phyloP scores from a whole-genome alignment of 2,329 filamentous ascomycete species.

The Alternaria solani region DNA sequence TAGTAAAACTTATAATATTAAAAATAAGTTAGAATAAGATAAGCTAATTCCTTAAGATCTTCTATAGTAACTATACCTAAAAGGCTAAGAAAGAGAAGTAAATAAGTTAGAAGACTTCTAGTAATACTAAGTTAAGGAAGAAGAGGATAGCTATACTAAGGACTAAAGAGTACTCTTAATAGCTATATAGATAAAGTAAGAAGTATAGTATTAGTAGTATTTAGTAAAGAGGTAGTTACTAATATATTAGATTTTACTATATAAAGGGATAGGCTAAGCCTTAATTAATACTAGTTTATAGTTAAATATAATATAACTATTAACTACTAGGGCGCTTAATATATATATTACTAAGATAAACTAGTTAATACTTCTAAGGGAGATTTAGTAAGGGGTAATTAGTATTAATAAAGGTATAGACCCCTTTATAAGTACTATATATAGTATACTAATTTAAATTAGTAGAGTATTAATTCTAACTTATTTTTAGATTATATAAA shows the following conservation, averaged over 20 bases:
- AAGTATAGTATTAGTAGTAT: not conserved
- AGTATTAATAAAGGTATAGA: not conserved
- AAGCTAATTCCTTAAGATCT: not conserved
- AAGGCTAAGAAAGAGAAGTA: not conserved
- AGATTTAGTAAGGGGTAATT: not conserved
- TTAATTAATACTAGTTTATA: too few species aligned
- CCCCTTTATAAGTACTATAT: not conserved
- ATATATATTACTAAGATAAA: too few species aligned
- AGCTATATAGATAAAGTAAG: too few species aligned
- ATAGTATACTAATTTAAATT: not conserved
- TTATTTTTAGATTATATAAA: not conserved
- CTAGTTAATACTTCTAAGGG: not conserved
- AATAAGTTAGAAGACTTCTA: not conserved
- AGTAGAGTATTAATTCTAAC: not conserved
- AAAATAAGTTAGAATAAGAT: not conserved
- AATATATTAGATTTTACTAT: too few species aligned
- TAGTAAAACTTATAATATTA: not conserved
- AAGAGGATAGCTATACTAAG: too few species aligned
- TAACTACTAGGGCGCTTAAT: too few species aligned
- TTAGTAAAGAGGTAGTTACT: not conserved
- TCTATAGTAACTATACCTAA: too few species aligned
- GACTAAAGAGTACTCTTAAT: too few species aligned
- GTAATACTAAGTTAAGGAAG: too few species aligned
- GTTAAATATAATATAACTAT: too few species aligned
- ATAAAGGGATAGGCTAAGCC: too few species aligned